Conservation (phyloP, 805 yeast genomes). For the Ogataea zsoltii region DNA sequence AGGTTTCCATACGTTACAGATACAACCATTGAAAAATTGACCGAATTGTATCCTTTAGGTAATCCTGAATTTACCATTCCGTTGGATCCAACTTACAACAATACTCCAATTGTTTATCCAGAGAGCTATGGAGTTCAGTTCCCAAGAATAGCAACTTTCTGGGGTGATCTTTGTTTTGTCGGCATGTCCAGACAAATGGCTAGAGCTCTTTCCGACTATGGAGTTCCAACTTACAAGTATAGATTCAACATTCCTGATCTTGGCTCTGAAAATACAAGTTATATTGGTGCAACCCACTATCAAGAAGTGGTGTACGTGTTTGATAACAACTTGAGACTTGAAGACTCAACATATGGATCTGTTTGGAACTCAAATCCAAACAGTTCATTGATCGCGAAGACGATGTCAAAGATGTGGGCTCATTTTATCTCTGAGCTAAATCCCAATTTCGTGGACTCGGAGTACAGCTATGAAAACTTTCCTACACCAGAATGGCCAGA, state of each 20-base stretch:
- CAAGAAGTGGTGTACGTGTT: slow-evolving; percentile 4
- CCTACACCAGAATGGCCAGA: slow-evolving; percentile 3
- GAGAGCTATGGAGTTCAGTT: neutral
- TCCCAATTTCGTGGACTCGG: slow-evolving; percentile 1
- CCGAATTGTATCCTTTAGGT: neutral
- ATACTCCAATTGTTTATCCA: neutral
- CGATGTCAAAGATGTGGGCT: slow-evolving; percentile 6
- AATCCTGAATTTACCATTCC: neutral
- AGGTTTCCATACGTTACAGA: neutral
- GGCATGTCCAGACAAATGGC: neutral
- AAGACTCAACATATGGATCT: neutral
- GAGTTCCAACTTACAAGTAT: slow-evolving; percentile 2
- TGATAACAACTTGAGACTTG: neutral
- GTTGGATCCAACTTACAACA: slow-evolving; percentile 1
- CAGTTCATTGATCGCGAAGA: neutral
- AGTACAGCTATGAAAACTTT: neutral
- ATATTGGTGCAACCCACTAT: neutral
- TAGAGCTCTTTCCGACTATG: neutral
- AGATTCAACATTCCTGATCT: slow-evolving; percentile 4
- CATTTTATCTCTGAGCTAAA: slow-evolving; percentile 1
- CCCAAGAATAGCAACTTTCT: slow-evolving; percentile 1
- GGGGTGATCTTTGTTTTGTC: neutral
- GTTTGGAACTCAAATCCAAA: slow-evolving; percentile 2
- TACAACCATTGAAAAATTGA: neutral
- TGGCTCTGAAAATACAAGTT: neutral